Evolutionary conservation across 352 stramenopile species (phyloP).

Genomic region (Halophytophthora polymorphica): DNA sequence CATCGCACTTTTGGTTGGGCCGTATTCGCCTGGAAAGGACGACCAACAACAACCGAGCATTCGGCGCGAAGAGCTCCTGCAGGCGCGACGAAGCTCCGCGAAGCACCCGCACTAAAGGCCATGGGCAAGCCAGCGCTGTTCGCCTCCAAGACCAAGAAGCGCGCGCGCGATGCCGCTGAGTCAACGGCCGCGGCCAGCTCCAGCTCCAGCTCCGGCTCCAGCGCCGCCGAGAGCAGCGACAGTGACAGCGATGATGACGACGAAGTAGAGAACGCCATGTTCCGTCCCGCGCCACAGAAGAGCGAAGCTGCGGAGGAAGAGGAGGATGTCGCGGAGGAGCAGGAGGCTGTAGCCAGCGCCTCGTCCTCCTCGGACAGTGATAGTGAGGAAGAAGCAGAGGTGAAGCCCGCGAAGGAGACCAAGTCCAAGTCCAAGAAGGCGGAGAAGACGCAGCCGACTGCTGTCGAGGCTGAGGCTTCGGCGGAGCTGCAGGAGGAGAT

Average conservation of each 20-base stretch:
- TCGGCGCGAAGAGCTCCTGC: no score
- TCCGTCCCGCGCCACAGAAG: conserved; percentile 44
- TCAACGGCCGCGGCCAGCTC: neutral
- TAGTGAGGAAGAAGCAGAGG: conserved; percentile 80
- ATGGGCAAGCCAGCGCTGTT: conserved; percentile 12
- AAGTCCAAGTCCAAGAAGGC: conserved; percentile 22
- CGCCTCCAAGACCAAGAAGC: conserved; percentile 26
- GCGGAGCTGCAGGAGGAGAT: conserved; percentile 59
- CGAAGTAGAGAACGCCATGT: conserved; percentile 74
- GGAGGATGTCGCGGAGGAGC: conserved; percentile 14
- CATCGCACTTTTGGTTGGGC: no score
- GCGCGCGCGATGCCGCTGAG: conserved; percentile 21
- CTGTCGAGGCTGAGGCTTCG: conserved; percentile 18
- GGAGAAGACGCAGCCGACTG: conserved; percentile 8
- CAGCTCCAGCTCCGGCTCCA: conserved; percentile 1
- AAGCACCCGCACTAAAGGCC: neutral
- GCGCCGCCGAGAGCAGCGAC: conserved; percentile 8
- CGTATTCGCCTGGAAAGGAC: no score
- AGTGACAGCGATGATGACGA: conserved; percentile 31
- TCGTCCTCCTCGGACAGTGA: conserved; percentile 12
- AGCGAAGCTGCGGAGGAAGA: conserved; percentile 24
- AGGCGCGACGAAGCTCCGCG: no score
- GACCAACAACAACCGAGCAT: no score
- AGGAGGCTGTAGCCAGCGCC: conserved; percentile 1
- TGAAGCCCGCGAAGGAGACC: conserved; percentile 45